Percentiles rank a stretch among this genome's conserved stretches.
These are phyloP conservation scores for Heracleum sosnowskyi DNA, from an alignment of 129 eudicot species.

Conservation along the genomic window DNA sequence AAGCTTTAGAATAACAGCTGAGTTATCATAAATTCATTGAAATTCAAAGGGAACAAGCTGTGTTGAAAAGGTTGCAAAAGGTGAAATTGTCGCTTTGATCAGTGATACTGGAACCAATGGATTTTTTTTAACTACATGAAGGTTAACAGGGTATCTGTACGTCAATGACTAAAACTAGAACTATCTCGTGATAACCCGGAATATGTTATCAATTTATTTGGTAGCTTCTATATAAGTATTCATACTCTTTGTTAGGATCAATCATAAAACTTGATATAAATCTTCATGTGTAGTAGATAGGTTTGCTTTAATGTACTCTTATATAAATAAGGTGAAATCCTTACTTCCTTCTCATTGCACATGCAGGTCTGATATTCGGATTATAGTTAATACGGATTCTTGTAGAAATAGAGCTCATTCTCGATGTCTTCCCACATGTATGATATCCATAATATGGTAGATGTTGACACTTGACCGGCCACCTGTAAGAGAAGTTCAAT, in stretches of 20 bases:
- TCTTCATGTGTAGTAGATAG: neutral
- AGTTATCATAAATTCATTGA: conserved; percentile 95
- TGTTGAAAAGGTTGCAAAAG: conserved; percentile 57
- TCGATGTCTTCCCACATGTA: neutral
- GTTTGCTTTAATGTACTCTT: neutral
- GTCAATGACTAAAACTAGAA: neutral
- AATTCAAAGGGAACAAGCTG: conserved; percentile 60
- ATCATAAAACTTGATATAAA: neutral
- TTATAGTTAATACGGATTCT: neutral
- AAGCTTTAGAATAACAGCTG: conserved; percentile 59
- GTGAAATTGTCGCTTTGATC: conserved; percentile 77
- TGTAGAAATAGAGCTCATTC: neutral
- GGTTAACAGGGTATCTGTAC: neutral
- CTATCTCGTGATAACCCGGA: neutral
- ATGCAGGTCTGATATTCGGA: neutral
- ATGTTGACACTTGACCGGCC: neutral
- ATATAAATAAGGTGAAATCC: neutral
- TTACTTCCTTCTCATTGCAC: neutral
- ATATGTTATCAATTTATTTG: neutral
- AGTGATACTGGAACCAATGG: conserved; percentile 63
- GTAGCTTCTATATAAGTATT: neutral
- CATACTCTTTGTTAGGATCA: neutral
- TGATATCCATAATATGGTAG: neutral
- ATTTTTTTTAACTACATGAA: no score
- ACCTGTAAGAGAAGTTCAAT: neutral